Base-by-base conservation (phyloP, 768 basidiomycete genomes). In the Tubosaeta sp. region DNA sequence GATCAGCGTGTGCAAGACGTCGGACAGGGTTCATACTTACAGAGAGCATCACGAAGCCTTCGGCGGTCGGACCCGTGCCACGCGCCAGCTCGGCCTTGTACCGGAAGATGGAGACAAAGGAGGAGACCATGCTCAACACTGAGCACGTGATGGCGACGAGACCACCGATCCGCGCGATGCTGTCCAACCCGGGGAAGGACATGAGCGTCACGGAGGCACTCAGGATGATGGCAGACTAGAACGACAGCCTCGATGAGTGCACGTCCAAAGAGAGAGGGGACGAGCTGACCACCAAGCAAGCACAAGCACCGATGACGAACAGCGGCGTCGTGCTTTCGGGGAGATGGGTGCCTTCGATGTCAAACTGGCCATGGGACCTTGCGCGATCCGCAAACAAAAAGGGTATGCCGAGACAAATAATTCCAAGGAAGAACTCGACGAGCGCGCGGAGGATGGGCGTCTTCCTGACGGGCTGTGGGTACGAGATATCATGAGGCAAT, bases 161-260 rank as follows among this genome's bases (percentile, higher is more conserved):
- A 31, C 82, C 84, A 22, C 83, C 79, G 44, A 83, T 73, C 51
- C 88, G 79, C 51, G 84, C 71, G 55, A 84, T 56, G 53, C 73
- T 77, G 65, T 85, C 84, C 67, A 92, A 59, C 35, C 84, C 86
- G 59, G 90, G 88, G 48, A 92, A 76, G 46, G 86, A 81, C 64
- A 92, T 78, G 71, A 91, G 84, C 26, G 88, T 90, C 51, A 90
- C 85, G 37, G 88, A 87, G 31, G 88, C 85, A 59, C 90, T 90
- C 52, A 91, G 72, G 22, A 91, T 77, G 52, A 91, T 77, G 27
- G 89, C 89, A 60, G 88, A 87, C 89, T 91, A 66, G 34, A 48
- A 8, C 17, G 29, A 13, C 4, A 5, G 10, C 7, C n/a, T 59
- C 16, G 41, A 45, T 63, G 29, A 59, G 52, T 17, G 1, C 16